These are phyloP conservation scores for Aspergillus tanneri DNA, from an alignment of 2,329 filamentous ascomycete species.

Conservation along the genomic window DNA sequence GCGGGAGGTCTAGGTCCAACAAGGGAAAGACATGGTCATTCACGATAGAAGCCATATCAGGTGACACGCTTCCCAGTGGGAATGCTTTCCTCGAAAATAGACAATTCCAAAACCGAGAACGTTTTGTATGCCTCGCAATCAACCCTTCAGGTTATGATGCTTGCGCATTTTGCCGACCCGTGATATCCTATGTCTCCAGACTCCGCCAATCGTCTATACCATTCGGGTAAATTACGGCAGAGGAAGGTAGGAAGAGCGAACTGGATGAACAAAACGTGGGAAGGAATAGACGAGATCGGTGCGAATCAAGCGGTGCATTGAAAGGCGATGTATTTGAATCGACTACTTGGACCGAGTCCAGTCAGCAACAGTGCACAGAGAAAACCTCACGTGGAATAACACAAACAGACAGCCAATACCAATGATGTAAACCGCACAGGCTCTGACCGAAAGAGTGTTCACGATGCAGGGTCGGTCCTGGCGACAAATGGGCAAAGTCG, in stretches of 20 bases:
- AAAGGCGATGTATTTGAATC: background rate
- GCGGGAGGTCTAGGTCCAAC: conserved; percentile 22
- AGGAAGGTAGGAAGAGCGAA: background rate
- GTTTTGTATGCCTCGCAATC: conserved; percentile 10
- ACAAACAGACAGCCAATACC: background rate
- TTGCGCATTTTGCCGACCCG: conserved; percentile 12
- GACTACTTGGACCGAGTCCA: background rate
- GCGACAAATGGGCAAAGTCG: too few species aligned
- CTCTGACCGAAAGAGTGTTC: background rate
- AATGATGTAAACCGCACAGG: background rate
- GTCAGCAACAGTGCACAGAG: background rate
- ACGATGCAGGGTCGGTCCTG: too few species aligned
- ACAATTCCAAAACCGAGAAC: background rate
- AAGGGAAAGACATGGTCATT: conserved; percentile 21
- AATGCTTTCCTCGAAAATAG: background rate
- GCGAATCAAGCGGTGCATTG: background rate
- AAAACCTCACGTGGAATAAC: background rate
- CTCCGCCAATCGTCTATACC: background rate
- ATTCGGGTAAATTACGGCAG: background rate
- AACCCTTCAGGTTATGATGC: conserved; percentile 10
- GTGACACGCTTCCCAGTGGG: background rate
- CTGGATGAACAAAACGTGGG: background rate
- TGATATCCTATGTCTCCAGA: background rate
- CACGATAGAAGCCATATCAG: conserved; percentile 20
- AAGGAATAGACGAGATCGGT: background rate